Conservation (phyloP, 345 rosid species). For the Hevea brasiliensis region DNA sequence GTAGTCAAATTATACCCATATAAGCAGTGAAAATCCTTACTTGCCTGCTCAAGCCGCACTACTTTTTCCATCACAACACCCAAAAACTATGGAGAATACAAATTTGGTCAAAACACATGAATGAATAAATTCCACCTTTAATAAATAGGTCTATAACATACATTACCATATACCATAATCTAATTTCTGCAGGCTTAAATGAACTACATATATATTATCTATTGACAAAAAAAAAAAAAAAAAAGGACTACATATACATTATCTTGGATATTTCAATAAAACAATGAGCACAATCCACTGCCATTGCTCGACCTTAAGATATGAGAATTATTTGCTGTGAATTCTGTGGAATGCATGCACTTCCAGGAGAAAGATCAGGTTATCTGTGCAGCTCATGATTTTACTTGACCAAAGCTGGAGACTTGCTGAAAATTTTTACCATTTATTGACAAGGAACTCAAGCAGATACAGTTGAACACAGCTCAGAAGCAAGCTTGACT, state of each 20-base stretch:
- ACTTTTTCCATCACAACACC: too few species aligned
- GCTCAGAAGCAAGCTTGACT: slow-evolving; percentile 54
- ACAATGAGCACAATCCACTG: too few species aligned
- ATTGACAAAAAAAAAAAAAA: too few species aligned
- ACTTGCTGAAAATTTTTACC: neutral
- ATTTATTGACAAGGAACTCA: slow-evolving; percentile 12
- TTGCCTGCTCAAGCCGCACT: too few species aligned
- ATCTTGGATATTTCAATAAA: too few species aligned
- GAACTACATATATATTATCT: neutral
- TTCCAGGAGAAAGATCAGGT: neutral
- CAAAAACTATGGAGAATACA: neutral
- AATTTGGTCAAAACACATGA: neutral
- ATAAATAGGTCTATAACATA: too few species aligned
- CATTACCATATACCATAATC: neutral
- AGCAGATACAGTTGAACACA: slow-evolving; percentile 43
- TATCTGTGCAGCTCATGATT: neutral
- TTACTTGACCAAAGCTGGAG: neutral
- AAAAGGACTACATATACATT: neutral
- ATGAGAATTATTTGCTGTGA: neutral
- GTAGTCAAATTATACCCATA: too few species aligned
- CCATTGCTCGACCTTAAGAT: too few species aligned
- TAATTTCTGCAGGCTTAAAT: neutral
- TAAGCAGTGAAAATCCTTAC: too few species aligned
- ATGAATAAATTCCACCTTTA: neutral
- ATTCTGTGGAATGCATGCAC: neutral